Base-by-base conservation (phyloP, 2,329 filamentous ascomycete genomes). In the Leptosphaerulina australis region DNA sequence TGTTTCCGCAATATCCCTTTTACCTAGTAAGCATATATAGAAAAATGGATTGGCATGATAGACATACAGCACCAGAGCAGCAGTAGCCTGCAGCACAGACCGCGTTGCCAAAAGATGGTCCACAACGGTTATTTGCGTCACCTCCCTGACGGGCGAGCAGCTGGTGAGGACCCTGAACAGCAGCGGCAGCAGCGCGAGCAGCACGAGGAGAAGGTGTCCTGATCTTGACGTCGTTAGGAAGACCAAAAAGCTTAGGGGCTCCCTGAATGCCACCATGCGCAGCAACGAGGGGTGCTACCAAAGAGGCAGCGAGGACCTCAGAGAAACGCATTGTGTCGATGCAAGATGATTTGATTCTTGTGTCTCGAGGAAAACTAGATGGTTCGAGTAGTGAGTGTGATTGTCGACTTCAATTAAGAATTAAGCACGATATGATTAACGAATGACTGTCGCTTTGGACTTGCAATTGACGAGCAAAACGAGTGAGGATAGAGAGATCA, bases 1-100 rank as follows among this genome's bases (percentile, higher is more conserved):
- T 77, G 18, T 67, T 75, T 33, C 83, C 83, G 55, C 83, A 86
- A 75, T 80, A 84, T 30, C 71, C 71, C 56, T 70, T 12, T 11
- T 44, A 25, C 29, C 7, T 6, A 11, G 28, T 60, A 17, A 56
- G 50, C 14, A 39, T 26, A 18, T 5, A 3, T 22, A 15, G 4
- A 15, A 9, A 18, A n/a, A 10, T 12, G 8, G 14, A n/a, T 18
- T 12, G 17, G 9, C 5, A 30, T 25, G 28, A 1, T 31, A 10
- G 10, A 59, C 64, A n/a, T 69, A 69, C 68, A n/a, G 54, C 50
- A 49, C 40, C 22, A 10, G 69, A 72, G 55, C 69, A 73, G 62
- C 70, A 72, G 53, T 62, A 69, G n/a, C 64, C 66, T 3, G 43
- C 54, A 26, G 53, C 68, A 33, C 70, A 73, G 34, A 58, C 63